Evolutionary conservation across 1,284 basidiomycete species (phyloP).

Genomic region (Erythrobasidium hasegawianum): DNA sequence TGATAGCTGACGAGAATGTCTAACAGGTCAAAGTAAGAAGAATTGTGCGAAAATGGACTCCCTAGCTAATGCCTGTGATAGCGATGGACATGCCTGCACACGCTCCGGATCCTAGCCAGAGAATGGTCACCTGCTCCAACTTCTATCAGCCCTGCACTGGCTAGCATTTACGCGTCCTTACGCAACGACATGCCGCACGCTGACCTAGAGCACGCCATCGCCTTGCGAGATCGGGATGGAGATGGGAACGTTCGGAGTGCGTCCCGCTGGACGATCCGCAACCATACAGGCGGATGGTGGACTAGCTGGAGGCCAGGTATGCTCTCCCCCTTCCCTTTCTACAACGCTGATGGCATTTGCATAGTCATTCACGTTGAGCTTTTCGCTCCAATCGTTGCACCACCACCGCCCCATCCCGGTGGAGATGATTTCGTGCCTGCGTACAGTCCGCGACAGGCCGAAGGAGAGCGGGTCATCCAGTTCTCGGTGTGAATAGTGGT

Average conservation of each 20-base stretch:
- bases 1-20: too few relatives aligned
- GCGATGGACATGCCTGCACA: constrained; percentile 12
- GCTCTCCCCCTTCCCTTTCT: too few relatives aligned
- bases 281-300: constrained; percentile 18
- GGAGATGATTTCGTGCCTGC: constrained; percentile 29
- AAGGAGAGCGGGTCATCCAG: constrained; percentile 23
- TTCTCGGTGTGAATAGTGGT: constrained; percentile 18
- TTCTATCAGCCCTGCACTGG: background rate
- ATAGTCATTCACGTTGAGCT: constrained; percentile 28
- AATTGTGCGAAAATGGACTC: too few relatives aligned
- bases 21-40: too few relatives aligned
- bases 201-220: background rate
- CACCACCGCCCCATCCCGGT: background rate
- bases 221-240: constrained; percentile 3
- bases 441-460: constrained; percentile 11
- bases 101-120: constrained; percentile 3
- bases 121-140: constrained; percentile 30
- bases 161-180: background rate
- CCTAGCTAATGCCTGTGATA: too few relatives aligned
- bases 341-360: background rate
- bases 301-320: constrained; percentile 31
- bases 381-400: constrained; percentile 5
- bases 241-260: constrained; percentile 11
- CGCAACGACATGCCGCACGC: background rate
- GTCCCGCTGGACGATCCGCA: constrained; percentile 17